Evolutionary conservation across 495 filamentous ascomycete genomes (phyloP), one percentile per base, ranked within the genome.

Genomic region (Penicillium dipodomyicola): DNA sequence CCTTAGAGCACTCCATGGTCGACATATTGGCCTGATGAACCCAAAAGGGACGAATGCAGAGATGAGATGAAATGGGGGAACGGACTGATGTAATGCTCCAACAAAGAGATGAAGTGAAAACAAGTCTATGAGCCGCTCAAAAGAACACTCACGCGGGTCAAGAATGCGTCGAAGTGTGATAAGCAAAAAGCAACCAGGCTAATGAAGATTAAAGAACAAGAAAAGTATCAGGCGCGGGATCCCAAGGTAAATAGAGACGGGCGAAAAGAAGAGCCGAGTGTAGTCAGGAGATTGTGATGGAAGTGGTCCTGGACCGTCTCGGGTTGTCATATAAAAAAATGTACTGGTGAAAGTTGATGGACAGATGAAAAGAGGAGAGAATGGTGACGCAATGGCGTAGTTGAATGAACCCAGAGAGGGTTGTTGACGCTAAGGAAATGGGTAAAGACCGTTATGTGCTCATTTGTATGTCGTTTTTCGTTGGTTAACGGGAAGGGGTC

Each of bases 1-100:
- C 82, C 69, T 83, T 85, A 70, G 91, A 79, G 79, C 86, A 92
- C 70, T 91, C 89, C 89, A 94, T 91, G 73, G 65, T 71, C 32
- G 59, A 70, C 64, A 67, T 74, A 69, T 62, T 66, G 58, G 59
- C 61, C 43, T 47, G 49, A 52, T 63, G 54, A 64, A 72, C 65
- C 69, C 67, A 65, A 65, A 69, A 64, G 70, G 78, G 57, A 56
- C 41, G 58, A 69, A 63, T 63, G 40, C 51, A 65, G 33, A 55
- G 44, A 39, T 44, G 42, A 48, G 30, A 55, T 52, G 40, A 52
- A 27, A 45, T 15, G 27, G 41, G 41, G 20, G 29, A 48, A 19
- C 52, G 41, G 32, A 19, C 46, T 52, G 52, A 54, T 33, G 42
- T 47, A 20, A 54, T 39, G 63, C 51, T 67, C 53, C 58, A 60